phyloP scores from a whole-genome alignment of 108 stramenopile species.

The Asterionellopsis glacialis region DNA sequence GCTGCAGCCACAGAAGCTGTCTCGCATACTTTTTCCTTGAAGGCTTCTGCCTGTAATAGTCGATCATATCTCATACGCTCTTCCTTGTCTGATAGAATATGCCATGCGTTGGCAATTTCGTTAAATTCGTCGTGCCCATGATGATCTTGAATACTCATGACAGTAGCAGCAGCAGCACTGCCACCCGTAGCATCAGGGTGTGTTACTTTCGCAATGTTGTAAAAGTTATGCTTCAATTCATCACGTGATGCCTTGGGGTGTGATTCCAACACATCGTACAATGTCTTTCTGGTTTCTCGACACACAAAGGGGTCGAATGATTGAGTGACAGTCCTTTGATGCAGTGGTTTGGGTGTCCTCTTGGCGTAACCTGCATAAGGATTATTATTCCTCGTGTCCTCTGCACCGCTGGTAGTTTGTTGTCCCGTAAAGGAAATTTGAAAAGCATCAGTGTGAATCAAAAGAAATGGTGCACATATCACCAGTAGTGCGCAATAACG shows the following conservation, averaged over 20 bases:
- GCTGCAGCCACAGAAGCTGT: too few relatives aligned
- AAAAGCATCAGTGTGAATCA: too few relatives aligned
- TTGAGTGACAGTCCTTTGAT: too few relatives aligned
- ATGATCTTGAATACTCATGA: too few relatives aligned
- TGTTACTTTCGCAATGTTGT: slow-evolving; percentile 42
- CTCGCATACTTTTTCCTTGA: slow-evolving; percentile 3
- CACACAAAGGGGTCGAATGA: too few relatives aligned
- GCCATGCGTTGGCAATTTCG: slow-evolving; percentile 62
- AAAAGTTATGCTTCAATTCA: slow-evolving; percentile 55
- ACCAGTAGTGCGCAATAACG: too few relatives aligned
- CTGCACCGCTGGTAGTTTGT: too few relatives aligned
- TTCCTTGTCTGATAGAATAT: slow-evolving; percentile 44
- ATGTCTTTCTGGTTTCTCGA: slow-evolving; percentile 21
- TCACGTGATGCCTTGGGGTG: slow-evolving; percentile 32
- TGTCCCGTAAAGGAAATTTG: too few relatives aligned
- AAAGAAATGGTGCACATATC: too few relatives aligned
- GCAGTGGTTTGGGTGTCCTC: too few relatives aligned
- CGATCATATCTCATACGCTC: slow-evolving; percentile 67
- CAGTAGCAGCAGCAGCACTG: neutral
- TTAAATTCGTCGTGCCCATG: slow-evolving; percentile 19
- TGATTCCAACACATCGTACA: slow-evolving; percentile 66
- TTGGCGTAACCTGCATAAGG: too few relatives aligned
- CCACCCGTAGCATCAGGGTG: slow-evolving; percentile 66
- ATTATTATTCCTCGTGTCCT: too few relatives aligned
- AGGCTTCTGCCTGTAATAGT: slow-evolving; percentile 44